A percentile compares a stretch with the other conserved stretches of the same genome.
Evolutionary conservation across 2,329 filamentous ascomycete species (phyloP).

Genomic region (Pestalotiopsis sp.): DNA sequence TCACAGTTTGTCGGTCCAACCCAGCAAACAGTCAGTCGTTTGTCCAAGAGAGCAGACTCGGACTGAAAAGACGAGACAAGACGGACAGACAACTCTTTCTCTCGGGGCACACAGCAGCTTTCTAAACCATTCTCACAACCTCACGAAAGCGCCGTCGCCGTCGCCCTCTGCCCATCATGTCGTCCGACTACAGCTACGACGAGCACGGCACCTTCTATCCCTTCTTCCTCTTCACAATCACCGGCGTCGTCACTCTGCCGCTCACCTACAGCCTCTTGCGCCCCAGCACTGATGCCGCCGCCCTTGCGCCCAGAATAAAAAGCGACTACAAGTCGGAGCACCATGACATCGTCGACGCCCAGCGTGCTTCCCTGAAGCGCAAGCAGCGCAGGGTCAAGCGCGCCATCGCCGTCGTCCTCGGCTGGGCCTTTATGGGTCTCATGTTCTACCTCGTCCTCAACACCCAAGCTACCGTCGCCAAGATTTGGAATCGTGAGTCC

Average conservation of each 20-base stretch:
- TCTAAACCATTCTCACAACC: not conserved
- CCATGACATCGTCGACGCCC: slow-evolving; percentile 78
- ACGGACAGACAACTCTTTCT: not conserved
- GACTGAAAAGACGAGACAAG: not conserved
- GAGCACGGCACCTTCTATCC: slow-evolving; percentile 98
- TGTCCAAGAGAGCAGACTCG: no score
- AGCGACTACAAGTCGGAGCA: slow-evolving; percentile 81
- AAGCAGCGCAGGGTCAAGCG: slow-evolving; percentile 89
- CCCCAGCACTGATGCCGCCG: slow-evolving; percentile 75
- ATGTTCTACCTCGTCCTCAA: slow-evolving; percentile 91
- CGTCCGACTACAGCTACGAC: slow-evolving; percentile 97
- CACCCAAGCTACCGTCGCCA: slow-evolving; percentile 70
- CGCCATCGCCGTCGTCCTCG: slow-evolving; percentile 71
- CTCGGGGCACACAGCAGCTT: not conserved
- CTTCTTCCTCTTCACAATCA: slow-evolving; percentile 94
- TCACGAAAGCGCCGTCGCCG: not conserved
- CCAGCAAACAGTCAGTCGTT: not conserved
- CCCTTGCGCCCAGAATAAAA: slow-evolving; percentile 80
- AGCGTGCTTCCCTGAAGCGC: slow-evolving; percentile 85
- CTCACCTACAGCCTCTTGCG: slow-evolving; percentile 87
- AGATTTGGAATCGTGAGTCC: slow-evolving; percentile 74
- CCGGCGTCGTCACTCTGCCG: slow-evolving; percentile 84
- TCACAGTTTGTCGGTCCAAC: not conserved
- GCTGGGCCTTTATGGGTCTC: slow-evolving; percentile 82
- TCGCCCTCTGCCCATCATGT: slow-evolving; percentile 62